Conservation (phyloP, 768 basidiomycete species). For the Exsudoporus frostii region DNA sequence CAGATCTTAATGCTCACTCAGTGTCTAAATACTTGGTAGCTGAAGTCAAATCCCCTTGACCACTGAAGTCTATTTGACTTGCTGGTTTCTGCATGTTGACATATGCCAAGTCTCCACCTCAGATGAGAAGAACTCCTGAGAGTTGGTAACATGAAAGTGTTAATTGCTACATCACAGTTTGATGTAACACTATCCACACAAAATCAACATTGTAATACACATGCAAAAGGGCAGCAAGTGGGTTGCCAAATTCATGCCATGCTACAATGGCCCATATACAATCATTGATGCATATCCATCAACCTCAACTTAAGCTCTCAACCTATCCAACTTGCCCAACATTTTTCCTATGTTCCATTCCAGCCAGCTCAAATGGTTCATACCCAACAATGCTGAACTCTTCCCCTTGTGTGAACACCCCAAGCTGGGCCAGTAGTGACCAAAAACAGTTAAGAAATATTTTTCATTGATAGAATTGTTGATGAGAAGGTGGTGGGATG, state of each 20-base stretch:
- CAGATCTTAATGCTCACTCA: too few relatives aligned
- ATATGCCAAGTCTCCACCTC: too few relatives aligned
- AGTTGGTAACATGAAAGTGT: too few relatives aligned
- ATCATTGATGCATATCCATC: conserved; percentile 15
- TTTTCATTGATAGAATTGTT: not conserved
- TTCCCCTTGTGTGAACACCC: conserved; percentile 33
- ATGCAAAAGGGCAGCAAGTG: conserved; percentile 17
- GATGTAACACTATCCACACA: too few relatives aligned
- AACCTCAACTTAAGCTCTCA: conserved; percentile 22
- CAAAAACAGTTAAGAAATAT: not conserved
- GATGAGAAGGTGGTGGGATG: conserved; percentile 11
- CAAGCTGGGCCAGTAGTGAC: not conserved
- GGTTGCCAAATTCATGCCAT: conserved; percentile 42
- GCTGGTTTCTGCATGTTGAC: too few relatives aligned
- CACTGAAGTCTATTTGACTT: too few relatives aligned
- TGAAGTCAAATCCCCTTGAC: too few relatives aligned
- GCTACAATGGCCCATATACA: conserved; percentile 29
- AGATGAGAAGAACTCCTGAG: too few relatives aligned
- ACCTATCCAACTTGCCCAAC: conserved; percentile 23
- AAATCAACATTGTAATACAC: too few relatives aligned
- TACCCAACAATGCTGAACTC: conserved; percentile 34
- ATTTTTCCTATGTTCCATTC: conserved; percentile 34
- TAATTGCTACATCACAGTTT: too few relatives aligned
- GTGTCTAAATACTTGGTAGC: too few relatives aligned
- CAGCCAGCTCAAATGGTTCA: conserved; percentile 25